These are phyloP conservation scores for Solanum chilense DNA, from an alignment of 257 asterid species.

Conservation along the genomic window DNA sequence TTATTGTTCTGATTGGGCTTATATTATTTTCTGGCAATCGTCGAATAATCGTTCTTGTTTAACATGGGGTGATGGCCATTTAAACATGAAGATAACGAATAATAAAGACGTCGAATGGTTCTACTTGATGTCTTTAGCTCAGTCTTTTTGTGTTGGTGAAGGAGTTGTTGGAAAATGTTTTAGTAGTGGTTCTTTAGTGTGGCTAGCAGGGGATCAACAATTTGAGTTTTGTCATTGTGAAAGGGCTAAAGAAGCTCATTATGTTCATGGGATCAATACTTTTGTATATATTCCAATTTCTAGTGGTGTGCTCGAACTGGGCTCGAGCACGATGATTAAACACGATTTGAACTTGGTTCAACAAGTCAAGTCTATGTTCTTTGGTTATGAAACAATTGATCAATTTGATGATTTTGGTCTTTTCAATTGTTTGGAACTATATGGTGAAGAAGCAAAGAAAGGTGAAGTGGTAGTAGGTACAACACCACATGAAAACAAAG, in stretches of 20 bases:
- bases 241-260: constrained; percentile 56
- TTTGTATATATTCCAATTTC: constrained; percentile 52
- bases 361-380: constrained; percentile 34
- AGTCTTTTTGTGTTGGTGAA: constrained; percentile 31
- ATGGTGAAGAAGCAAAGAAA: not conserved
- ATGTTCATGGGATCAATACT: constrained; percentile 52
- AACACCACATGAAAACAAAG: not conserved
- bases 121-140: constrained; percentile 61
- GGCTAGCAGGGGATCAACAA: constrained; percentile 56
- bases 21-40: not conserved
- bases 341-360: constrained; percentile 48
- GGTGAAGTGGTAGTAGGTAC: not conserved
- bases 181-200: constrained; percentile 41
- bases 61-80: not conserved
- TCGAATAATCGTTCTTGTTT: not conserved
- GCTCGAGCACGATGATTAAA: constrained; percentile 30
- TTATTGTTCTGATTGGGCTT: not conserved
- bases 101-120: constrained; percentile 69
- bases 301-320: constrained; percentile 55
- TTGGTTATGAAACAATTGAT: not conserved
- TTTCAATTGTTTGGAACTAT: not conserved
- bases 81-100: not conserved
- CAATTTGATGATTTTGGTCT: not conserved
- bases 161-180: constrained; percentile 56
- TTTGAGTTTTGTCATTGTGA: constrained; percentile 47